These are phyloP conservation scores for Nicotiana obtusifolia DNA, from an alignment of 257 asterid species.

Conservation along the genomic window DNA sequence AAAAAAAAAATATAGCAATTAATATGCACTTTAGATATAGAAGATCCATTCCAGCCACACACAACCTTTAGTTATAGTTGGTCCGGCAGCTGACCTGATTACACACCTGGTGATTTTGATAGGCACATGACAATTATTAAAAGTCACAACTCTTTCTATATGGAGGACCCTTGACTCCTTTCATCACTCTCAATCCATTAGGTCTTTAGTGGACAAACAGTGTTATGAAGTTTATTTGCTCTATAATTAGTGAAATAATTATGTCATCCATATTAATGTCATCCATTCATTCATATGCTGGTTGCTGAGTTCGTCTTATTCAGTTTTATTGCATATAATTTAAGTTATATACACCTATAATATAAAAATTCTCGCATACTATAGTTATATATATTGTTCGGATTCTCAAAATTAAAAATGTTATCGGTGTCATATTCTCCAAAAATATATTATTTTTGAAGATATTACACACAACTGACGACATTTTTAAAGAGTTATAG, in stretches of 20 bases:
- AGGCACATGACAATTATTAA: conserved; percentile 14
- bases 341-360: no score
- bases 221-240: background rate
- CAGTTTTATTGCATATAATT: background rate
- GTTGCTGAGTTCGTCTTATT: background rate
- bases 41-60: background rate
- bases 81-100: background rate
- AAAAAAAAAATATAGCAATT: no score
- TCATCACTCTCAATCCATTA: background rate
- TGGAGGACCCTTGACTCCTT: background rate
- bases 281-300: background rate
- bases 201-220: background rate
- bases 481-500: no score
- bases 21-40: no score
- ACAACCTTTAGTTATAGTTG: background rate
- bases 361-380: no score
- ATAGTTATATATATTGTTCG: no score
- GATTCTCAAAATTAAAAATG: no score
- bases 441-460: no score
- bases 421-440: no score
- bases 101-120: conserved; percentile 16
- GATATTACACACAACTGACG: no score
- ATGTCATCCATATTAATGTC: background rate
- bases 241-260: background rate
- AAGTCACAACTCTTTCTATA: background rate